A percentile compares a stretch with the other conserved stretches of the same genome.
These are phyloP conservation scores for Omphalea diandra DNA, from an alignment of 441 rosid genomes.

Conservation along the genomic window DNA sequence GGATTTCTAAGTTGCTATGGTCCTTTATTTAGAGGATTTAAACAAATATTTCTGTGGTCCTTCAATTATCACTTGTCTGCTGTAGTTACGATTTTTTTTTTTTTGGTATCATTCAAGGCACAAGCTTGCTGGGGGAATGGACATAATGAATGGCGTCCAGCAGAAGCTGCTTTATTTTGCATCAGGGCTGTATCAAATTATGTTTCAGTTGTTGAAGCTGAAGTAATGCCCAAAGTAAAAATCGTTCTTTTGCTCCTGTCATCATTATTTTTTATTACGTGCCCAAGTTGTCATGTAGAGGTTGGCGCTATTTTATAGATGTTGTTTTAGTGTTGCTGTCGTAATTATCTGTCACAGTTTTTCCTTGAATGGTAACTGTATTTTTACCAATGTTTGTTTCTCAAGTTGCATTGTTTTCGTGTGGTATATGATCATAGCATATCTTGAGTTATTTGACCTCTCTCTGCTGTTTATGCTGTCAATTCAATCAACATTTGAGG, in stretches of 20 bases:
- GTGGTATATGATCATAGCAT: too few relatives aligned
- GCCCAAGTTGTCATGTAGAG: background rate
- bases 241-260: slow-evolving; percentile 3
- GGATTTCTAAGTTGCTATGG: slow-evolving; percentile 2
- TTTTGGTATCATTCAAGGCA: slow-evolving; percentile 29
- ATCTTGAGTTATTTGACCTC: too few relatives aligned
- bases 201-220: slow-evolving; percentile 78
- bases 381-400: background rate
- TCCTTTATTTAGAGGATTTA: too few relatives aligned
- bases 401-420: too few relatives aligned
- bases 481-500: too few relatives aligned
- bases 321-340: background rate
- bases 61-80: background rate
- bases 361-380: background rate
- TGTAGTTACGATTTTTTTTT: slow-evolving; percentile 11
- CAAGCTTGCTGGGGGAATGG: slow-evolving; percentile 70
- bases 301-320: background rate
- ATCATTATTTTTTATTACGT: background rate
- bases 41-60: background rate
- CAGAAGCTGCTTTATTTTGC: slow-evolving; percentile 98
- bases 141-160: slow-evolving; percentile 80
- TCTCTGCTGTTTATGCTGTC: too few relatives aligned
- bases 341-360: background rate
- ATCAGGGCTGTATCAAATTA: slow-evolving; percentile 87
- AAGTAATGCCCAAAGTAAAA: slow-evolving; percentile 91